These are phyloP conservation scores for Epichloe aotearoae DNA, from an alignment of 2,329 filamentous ascomycete genomes.

Conservation along the genomic window DNA sequence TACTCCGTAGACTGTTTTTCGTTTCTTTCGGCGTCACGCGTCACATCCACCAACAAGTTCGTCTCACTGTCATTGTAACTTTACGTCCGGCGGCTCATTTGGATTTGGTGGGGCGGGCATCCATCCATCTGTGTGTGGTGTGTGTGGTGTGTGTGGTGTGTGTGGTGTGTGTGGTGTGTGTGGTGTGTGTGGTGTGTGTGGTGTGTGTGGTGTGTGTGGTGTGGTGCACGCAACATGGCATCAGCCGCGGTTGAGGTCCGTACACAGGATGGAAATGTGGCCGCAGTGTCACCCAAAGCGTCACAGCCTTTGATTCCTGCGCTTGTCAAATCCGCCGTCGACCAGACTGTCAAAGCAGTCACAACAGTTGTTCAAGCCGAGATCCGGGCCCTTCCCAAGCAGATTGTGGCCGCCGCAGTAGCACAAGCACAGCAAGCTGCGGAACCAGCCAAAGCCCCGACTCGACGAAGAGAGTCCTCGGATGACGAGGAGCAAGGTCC, in stretches of 20 bases:
- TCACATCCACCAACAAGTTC: neutral
- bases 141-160: too few relatives aligned
- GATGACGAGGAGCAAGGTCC: slow-evolving; percentile 1
- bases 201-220: too few relatives aligned
- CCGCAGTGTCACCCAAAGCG: neutral
- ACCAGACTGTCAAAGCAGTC: slow-evolving; percentile 6
- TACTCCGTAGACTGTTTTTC: too few relatives aligned
- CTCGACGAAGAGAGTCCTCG: neutral
- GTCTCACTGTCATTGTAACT: neutral
- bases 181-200: too few relatives aligned
- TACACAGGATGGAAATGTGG: slow-evolving; percentile 3
- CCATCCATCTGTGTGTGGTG: neutral
- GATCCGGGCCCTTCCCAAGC: slow-evolving; percentile 6
- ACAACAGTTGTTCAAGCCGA: slow-evolving; percentile 6
- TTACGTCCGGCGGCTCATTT: neutral
- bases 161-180: too few relatives aligned
- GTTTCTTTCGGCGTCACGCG: neutral
- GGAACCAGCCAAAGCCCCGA: neutral
- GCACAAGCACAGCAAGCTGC: slow-evolving; percentile 2
- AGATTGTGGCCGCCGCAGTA: slow-evolving; percentile 4
- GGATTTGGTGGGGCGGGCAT: neutral
- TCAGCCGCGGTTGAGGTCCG: slow-evolving; percentile 1
- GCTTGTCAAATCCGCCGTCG: slow-evolving; percentile 6
- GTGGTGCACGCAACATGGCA: neutral
- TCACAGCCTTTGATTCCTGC: slow-evolving; percentile 3